Evolutionary conservation across 345 rosid species (phyloP), one percentile per base, ranked within the genome.

Genomic region (Mangifera indica): DNA sequence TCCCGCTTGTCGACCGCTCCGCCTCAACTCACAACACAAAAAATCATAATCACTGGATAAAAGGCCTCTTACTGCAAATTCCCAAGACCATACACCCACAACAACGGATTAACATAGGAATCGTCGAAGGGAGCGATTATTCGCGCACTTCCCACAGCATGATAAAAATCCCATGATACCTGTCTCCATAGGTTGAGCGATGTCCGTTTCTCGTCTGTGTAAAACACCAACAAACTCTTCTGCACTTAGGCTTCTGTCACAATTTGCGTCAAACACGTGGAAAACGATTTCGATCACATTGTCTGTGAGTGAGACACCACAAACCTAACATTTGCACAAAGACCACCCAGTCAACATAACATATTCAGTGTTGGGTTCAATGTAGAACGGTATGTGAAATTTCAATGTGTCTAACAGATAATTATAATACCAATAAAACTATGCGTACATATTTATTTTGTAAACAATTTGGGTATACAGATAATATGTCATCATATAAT

Each of bases 191-290:
- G 97, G 95, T 63, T 85, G 88, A 67, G 93, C 83, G 55, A 90
- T 78, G 76, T 90, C 97, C 74, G 74, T 84, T 80, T 88, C 93
- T 56, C 93, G 86, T 74, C 77, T 82, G 75, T 76, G 84, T n/a
- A 95, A 62, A 73, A 82, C 93, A 68, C 87, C 74, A n/a, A 92
- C 56, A 82, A 92, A 87, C 87, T 95, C 99, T 4, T 86, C 86
- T 17, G 79, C 72, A 64, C 96, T 91, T 29, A 29, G 32, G 32
- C 73, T 81, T 70, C 97, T 93, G 75, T 95, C 99, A 22, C 54
- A 62, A 26, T 95, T 88, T 14, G 82, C 60, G 77, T 95, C 98
- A 32, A 95, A 92, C 75, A 95, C 84, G 26, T 87, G 87, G 82
- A 91, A 95, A 48, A 92, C 83, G 69, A 95, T 85, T 64, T 85